Evolutionary conservation across 2,329 filamentous ascomycete species (phyloP).

Genomic region (Botrytis squamosa): DNA sequence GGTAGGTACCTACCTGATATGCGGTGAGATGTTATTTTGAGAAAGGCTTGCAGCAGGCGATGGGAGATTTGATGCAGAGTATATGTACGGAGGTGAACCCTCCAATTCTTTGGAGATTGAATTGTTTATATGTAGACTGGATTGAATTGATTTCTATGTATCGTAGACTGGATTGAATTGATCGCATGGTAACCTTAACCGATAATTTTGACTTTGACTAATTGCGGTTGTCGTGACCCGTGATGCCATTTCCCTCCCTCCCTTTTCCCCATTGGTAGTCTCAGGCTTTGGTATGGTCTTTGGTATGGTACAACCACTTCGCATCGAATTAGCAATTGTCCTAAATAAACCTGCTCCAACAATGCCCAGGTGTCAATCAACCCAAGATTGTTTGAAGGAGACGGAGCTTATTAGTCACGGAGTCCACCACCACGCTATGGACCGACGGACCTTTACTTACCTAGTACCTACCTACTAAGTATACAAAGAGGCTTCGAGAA

Average conservation of each 20-base stretch:
- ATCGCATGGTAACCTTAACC: not conserved
- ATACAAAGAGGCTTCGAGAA: not conserved
- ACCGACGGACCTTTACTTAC: not conserved
- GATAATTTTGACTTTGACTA: not conserved
- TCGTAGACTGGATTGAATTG: not conserved
- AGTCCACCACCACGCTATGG: not conserved
- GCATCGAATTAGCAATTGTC: not conserved
- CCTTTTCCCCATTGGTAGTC: not conserved
- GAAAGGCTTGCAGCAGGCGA: not conserved
- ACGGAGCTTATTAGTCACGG: not conserved
- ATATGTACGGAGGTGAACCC: not conserved
- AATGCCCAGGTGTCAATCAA: not conserved
- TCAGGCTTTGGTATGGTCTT: not conserved
- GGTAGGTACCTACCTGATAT: not conserved
- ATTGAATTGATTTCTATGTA: too few relatives aligned
- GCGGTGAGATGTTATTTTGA: conserved; percentile 18
- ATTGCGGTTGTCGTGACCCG: not conserved
- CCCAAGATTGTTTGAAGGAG: not conserved
- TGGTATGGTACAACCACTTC: not conserved
- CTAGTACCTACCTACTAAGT: too few relatives aligned
- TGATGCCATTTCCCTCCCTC: not conserved
- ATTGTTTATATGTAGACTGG: too few relatives aligned
- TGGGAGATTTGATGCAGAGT: not conserved
- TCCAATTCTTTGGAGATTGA: not conserved
- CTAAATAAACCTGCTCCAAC: not conserved